Evolutionary conservation across 2,329 filamentous ascomycete species (phyloP).

Genomic region (Cladosporium sp.): DNA sequence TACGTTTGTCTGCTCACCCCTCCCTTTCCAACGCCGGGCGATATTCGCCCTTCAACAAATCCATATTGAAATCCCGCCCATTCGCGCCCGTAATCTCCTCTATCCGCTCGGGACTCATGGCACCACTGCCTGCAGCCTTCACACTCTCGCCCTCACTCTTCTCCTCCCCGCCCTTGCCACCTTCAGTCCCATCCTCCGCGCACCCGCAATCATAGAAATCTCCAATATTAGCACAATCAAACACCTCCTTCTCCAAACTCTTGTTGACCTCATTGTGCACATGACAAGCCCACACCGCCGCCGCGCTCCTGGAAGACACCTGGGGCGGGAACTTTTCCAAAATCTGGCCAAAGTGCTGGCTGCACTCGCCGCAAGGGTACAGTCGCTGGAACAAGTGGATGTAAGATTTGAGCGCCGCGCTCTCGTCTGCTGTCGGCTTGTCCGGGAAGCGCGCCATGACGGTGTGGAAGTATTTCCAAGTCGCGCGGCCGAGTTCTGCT

Average conservation of each 20-base stretch:
- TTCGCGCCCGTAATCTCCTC: constrained; percentile 25
- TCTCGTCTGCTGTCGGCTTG: constrained; percentile 57
- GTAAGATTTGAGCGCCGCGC: constrained; percentile 55
- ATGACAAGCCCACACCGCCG: constrained; percentile 64
- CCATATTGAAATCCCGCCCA: constrained; percentile 28
- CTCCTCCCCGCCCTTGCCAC: constrained; percentile 13
- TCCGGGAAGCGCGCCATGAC: constrained; percentile 64
- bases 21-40: not conserved
- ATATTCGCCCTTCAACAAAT: constrained; percentile 19
- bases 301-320: constrained; percentile 56
- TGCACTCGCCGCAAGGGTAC: constrained; percentile 65
- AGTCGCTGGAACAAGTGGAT: constrained; percentile 61
- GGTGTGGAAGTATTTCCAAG: constrained; percentile 64
- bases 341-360: constrained; percentile 58
- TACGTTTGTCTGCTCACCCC: not conserved
- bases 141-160: not conserved
- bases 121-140: not conserved
- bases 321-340: constrained; percentile 61
- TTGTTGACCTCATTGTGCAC: constrained; percentile 65
- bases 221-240: constrained; percentile 61
- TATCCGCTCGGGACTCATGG: constrained; percentile 25
- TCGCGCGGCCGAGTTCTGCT: constrained; percentile 60
- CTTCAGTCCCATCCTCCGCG: constrained; percentile 46
- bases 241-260: constrained; percentile 56
- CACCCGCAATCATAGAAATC: constrained; percentile 66